Evolutionary conservation across 2,329 filamentous ascomycete genomes (phyloP).

Genomic region (Endothia cerciana): DNA sequence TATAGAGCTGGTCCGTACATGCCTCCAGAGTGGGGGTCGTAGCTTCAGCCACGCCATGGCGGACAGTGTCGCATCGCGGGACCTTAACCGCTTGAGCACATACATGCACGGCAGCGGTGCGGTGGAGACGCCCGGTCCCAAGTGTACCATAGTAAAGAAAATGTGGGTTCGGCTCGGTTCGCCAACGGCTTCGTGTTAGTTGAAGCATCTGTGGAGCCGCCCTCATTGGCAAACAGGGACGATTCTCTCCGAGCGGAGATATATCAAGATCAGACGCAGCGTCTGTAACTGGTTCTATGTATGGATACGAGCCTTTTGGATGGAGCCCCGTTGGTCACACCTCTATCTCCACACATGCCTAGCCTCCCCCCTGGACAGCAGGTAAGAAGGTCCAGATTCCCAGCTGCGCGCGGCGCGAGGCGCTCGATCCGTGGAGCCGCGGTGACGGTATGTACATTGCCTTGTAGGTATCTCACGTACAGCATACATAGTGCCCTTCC

Average conservation of each 20-base stretch:
- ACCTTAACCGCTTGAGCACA: neutral
- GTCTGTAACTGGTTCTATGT: slow-evolving; percentile 1
- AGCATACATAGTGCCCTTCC: slow-evolving; percentile 10
- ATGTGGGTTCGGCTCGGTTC: slow-evolving; percentile 5
- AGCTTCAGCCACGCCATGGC: slow-evolving; percentile 7
- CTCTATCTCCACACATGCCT: slow-evolving; percentile 1
- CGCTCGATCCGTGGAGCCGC: slow-evolving; percentile 24
- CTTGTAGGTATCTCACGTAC: slow-evolving; percentile 18
- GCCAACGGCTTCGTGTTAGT: neutral
- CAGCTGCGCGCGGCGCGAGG: slow-evolving; percentile 13
- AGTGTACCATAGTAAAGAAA: neutral
- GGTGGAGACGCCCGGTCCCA: neutral
- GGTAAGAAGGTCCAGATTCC: slow-evolving; percentile 18
- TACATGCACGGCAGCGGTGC: slow-evolving; percentile 4
- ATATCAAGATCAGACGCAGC: neutral
- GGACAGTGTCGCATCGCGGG: neutral
- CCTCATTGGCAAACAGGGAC: slow-evolving; percentile 7
- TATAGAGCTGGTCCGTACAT: neutral
- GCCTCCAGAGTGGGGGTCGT: neutral
- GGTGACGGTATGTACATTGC: slow-evolving; percentile 10
- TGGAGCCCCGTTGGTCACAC: slow-evolving; percentile 11
- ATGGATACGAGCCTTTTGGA: slow-evolving; percentile 17
- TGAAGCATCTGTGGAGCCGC: slow-evolving; percentile 6
- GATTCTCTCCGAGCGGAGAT: neutral
- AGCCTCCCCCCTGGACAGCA: neutral